These are phyloP conservation scores for Trichosporon ovoides DNA, from an alignment of 1,284 basidiomycete genomes.

Conservation along the genomic window DNA sequence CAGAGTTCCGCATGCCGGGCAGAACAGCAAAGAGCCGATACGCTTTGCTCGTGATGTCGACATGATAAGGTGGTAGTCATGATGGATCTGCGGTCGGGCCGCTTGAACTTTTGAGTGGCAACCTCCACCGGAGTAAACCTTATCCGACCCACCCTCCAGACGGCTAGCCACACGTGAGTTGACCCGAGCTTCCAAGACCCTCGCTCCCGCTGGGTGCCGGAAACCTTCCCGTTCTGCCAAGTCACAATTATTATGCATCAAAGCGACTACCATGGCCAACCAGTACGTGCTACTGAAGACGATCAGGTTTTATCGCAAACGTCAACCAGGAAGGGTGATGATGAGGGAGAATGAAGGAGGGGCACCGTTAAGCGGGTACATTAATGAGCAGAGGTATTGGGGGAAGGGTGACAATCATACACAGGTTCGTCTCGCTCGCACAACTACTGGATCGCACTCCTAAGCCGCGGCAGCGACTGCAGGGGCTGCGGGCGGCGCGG, in stretches of 20 bases:
- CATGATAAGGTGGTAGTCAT: neutral
- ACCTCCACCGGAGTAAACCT: neutral
- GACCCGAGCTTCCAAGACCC: no score
- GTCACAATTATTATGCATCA: slow-evolving; percentile 16
- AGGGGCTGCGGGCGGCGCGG: slow-evolving; percentile 30
- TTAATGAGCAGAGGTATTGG: slow-evolving; percentile 10
- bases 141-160: neutral
- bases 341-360: slow-evolving; percentile 2
- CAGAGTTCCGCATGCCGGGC: slow-evolving; percentile 83
- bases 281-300: slow-evolving; percentile 4
- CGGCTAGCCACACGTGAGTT: no score
- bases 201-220: no score
- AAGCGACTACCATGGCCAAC: slow-evolving; percentile 11
- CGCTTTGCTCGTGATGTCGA: slow-evolving; percentile 28
- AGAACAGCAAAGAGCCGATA: slow-evolving; percentile 83
- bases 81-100: neutral
- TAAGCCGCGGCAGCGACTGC: slow-evolving; percentile 37
- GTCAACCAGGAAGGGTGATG: neutral
- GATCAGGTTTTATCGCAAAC: neutral
- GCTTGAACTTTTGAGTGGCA: slow-evolving; percentile 12
- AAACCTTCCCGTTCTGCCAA: slow-evolving; percentile 1
- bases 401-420: slow-evolving; percentile 18
- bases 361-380: slow-evolving; percentile 14
- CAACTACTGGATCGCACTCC: slow-evolving; percentile 10
- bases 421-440: slow-evolving; percentile 18